Evolutionary conservation across 345 rosid genomes (phyloP), one percentile per base, ranked within the genome.

Genomic region (Luvunga scandens): DNA sequence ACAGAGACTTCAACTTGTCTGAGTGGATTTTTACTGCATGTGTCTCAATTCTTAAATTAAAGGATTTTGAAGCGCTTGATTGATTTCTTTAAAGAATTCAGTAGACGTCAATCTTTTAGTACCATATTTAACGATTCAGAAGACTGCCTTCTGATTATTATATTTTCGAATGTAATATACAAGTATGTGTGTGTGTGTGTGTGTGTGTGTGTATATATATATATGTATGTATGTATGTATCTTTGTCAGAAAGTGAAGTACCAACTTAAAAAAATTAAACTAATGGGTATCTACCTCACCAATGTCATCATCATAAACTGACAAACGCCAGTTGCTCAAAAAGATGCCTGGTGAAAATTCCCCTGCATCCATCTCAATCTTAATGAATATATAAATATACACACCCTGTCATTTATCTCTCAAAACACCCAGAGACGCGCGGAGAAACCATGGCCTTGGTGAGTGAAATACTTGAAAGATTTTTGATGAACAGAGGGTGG

Each of bases 241-340:
- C 5, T 16, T 14, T 48, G 59, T 28, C 59, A 45, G 73, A 69
- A n/a, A 28, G 60, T 48, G 60, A 48, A 45, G 13, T 16, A n/a
- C 16, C 60, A 16, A 33, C 7, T 69, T 12, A 5, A 45, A 45
- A 45, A 69, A 25, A 45, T 48, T 28, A 28, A 16, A 25, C 24
- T 25, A 28, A 27, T 5, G 57, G 78, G 68, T 14, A 28, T 45
- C 56, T 0, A 63, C 12, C 64, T 70, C 73, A 57, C 65, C 53
- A 33, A 10, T 16, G 33, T 28, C 60, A 71, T 66, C 50, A 71
- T 78, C 45, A 45, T n/a, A 36, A 65, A 66, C 24, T 34, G 81
- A 81, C 87, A 82, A 78, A 45, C 3, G 3, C 73, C 65, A 28
- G 66, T 30, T 69, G 83, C 74, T 38, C 69, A 66, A 73, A 67